Conservation (phyloP, 768 basidiomycete species). For the Erythrobasidium yunnanense region DNA sequence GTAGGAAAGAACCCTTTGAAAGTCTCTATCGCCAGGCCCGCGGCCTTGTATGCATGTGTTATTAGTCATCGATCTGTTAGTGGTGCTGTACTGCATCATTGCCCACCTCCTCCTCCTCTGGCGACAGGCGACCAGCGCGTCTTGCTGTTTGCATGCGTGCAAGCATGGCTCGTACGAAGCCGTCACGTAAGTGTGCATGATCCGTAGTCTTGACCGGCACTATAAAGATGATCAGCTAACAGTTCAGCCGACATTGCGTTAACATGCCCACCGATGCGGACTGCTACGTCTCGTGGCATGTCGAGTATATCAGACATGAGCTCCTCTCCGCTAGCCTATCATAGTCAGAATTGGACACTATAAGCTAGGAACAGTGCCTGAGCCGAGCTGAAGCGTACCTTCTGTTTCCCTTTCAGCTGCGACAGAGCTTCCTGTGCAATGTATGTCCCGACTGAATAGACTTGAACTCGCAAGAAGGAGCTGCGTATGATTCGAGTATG, state of each 20-base stretch:
- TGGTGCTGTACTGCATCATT: background rate
- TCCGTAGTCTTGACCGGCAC: constrained; percentile 44
- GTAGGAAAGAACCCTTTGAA: constrained; percentile 24
- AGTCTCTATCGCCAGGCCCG: constrained; percentile 1
- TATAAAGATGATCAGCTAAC: too few species aligned
- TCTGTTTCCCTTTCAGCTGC: constrained; percentile 10
- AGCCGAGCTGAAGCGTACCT: constrained; percentile 37
- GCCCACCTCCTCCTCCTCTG: constrained; percentile 36
- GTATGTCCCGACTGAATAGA: constrained; percentile 44
- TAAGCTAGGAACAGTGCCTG: background rate
- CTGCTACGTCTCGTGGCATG: constrained; percentile 1
- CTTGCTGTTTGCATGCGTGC: constrained; percentile 42
- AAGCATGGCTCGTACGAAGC: constrained; percentile 42
- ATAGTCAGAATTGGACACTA: background rate
- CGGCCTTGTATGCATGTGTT: background rate
- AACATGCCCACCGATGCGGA: constrained; percentile 22
- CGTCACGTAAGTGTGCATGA: constrained; percentile 44
- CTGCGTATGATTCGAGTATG: background rate
- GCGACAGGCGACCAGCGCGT: constrained; percentile 33
- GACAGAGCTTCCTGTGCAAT: constrained; percentile 34
- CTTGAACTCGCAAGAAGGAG: constrained; percentile 43
- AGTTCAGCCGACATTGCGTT: too few species aligned
- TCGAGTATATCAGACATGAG: background rate
- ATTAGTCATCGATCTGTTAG: background rate
- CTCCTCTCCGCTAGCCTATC: background rate